These are phyloP conservation scores for Cladosporium cucumerinum DNA, from an alignment of 2,329 filamentous ascomycete genomes.

Conservation along the genomic window DNA sequence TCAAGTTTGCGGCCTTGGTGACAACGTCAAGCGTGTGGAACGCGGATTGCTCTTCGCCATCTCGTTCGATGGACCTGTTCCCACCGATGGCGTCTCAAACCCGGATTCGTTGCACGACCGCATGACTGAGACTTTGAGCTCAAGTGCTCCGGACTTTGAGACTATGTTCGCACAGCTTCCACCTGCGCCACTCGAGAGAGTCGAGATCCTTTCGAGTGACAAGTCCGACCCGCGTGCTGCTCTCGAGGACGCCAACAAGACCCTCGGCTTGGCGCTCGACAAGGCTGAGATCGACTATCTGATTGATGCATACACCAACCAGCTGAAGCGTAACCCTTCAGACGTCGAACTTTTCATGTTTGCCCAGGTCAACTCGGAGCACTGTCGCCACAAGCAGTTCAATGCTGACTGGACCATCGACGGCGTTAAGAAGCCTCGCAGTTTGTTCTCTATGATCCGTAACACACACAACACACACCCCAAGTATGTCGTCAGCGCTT, in stretches of 20 bases:
- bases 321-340: slow-evolving; percentile 64
- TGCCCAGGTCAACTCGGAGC: slow-evolving; percentile 97
- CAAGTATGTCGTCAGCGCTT: slow-evolving; percentile 84
- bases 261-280: slow-evolving; percentile 82
- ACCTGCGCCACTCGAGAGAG: slow-evolving; percentile 64
- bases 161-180: slow-evolving; percentile 74
- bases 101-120: slow-evolving; percentile 80
- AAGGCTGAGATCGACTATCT: slow-evolving; percentile 88
- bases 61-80: slow-evolving; percentile 43
- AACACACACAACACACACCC: slow-evolving; percentile 82
- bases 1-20: slow-evolving; percentile 79
- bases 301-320: slow-evolving; percentile 73
- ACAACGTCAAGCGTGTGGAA: slow-evolving; percentile 74
- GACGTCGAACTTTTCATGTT: slow-evolving; percentile 99
- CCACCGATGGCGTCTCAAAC: slow-evolving; percentile 53
- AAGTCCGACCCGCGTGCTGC: slow-evolving; percentile 62
- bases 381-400: slow-evolving; percentile 86
- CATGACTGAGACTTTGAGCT: slow-evolving; percentile 84
- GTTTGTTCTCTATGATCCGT: slow-evolving; percentile 91
- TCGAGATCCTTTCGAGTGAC: slow-evolving; percentile 56
- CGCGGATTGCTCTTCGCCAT: slow-evolving; percentile 75
- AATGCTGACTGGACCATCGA: slow-evolving; percentile 97
- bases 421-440: slow-evolving; percentile 72
- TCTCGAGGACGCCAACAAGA: slow-evolving; percentile 77
- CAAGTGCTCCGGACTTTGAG: slow-evolving; percentile 64